Percentiles rank a stretch among this genome's conserved stretches.
These are phyloP conservation scores for Knoxdaviesia proteae DNA, from an alignment of 2,329 filamentous ascomycete species.

Conservation along the genomic window DNA sequence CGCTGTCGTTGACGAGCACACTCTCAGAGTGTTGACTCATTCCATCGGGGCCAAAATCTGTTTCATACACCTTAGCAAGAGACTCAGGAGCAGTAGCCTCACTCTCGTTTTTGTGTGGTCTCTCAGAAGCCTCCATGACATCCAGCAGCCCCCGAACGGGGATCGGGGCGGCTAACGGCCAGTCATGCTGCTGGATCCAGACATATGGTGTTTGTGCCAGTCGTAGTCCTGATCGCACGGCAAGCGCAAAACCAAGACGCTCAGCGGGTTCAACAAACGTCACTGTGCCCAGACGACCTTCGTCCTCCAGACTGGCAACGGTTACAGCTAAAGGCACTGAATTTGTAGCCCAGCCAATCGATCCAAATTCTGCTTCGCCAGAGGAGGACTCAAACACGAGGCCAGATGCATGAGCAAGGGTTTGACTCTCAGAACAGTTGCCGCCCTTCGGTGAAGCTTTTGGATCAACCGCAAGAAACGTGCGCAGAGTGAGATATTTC, in stretches of 20 bases:
- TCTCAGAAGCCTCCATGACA: constrained; percentile 17
- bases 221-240: constrained; percentile 28
- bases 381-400: not conserved
- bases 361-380: constrained; percentile 1
- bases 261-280: constrained; percentile 25
- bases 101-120: too few species aligned
- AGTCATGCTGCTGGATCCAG: constrained; percentile 38
- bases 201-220: constrained; percentile 26
- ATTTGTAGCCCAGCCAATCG: constrained; percentile 12
- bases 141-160: constrained; percentile 21
- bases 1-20: too few species aligned
- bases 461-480: too few species aligned
- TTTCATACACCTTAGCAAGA: too few species aligned
- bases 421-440: too few species aligned
- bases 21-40: constrained; percentile 8
- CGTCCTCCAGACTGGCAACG: constrained; percentile 12
- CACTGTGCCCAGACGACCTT: constrained; percentile 8
- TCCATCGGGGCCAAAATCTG: too few species aligned
- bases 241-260: constrained; percentile 30
- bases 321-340: constrained; percentile 15
- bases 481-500: constrained; percentile 14
- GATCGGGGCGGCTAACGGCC: constrained; percentile 23
- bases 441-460: too few species aligned
- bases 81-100: too few species aligned
- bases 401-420: not conserved